phyloP scores from a whole-genome alignment of 805 yeast genomes.

The Saccharomycopsis fermentans region DNA sequence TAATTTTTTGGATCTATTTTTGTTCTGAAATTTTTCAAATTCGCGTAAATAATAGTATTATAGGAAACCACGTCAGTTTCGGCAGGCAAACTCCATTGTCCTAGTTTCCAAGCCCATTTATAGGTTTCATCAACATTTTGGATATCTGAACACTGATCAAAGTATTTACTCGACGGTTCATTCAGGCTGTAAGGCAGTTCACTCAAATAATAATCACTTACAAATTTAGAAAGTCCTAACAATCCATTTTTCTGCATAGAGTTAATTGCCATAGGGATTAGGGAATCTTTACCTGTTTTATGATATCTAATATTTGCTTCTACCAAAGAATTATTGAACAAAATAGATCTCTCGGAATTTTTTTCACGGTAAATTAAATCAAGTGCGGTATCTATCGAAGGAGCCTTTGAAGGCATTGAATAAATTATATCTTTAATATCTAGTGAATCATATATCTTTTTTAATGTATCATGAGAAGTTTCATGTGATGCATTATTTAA shows the following conservation, averaged over 20 bases:
- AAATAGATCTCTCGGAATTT: constrained; percentile 33
- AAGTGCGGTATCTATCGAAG: constrained; percentile 44
- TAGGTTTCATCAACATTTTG: constrained; percentile 25
- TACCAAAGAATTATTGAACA: constrained; percentile 46
- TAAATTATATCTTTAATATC: constrained; percentile 53
- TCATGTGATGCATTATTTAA: constrained; percentile 5
- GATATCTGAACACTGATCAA: background rate
- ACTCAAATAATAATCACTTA: constrained; percentile 22
- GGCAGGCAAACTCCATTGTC: constrained; percentile 64
- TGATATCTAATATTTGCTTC: constrained; percentile 31
- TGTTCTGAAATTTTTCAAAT: constrained; percentile 30
- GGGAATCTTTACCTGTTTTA: background rate
- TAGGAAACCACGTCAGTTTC: constrained; percentile 29
- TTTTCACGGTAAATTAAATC: constrained; percentile 28
- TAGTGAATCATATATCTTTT: constrained; percentile 38
- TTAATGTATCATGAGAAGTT: background rate
- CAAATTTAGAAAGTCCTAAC: constrained; percentile 44
- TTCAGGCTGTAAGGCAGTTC: background rate
- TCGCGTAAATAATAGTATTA: constrained; percentile 40
- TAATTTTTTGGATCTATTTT: background rate
- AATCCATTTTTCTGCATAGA: constrained; percentile 44
- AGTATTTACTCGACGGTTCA: background rate
- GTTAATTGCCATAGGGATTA: background rate
- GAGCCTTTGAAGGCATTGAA: constrained; percentile 49
- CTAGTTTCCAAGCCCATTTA: constrained; percentile 68